Evolutionary conservation across 2,329 filamentous ascomycete species (phyloP).

Genomic region (Penicillium sclerotiorum): DNA sequence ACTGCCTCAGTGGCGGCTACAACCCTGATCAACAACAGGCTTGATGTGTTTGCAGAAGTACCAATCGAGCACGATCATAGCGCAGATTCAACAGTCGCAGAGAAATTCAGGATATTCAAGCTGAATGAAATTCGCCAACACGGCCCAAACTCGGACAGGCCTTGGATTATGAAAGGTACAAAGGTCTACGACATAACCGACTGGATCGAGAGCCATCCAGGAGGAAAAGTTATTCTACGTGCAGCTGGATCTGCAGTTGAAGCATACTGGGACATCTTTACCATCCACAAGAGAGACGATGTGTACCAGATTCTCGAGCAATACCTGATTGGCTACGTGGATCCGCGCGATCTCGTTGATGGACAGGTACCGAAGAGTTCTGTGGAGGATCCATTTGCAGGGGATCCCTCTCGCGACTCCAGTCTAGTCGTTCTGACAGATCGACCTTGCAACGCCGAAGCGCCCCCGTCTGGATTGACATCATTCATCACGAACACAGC

Average conservation of each 20-base stretch:
- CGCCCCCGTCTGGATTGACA: conserved; percentile 53
- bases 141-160: conserved; percentile 49
- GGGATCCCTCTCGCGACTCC: conserved; percentile 45
- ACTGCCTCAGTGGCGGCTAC: no score
- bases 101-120: conserved; percentile 1
- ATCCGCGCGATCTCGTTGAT: conserved; percentile 60
- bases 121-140: conserved; percentile 30
- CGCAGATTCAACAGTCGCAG: background rate
- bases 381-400: conserved; percentile 7
- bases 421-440: conserved; percentile 56
- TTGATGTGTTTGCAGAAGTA: background rate
- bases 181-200: conserved; percentile 73
- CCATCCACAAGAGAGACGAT: conserved; percentile 67
- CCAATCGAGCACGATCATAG: background rate
- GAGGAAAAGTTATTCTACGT: conserved; percentile 68
- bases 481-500: conserved; percentile 59
- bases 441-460: conserved; percentile 65
- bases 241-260: conserved; percentile 68
- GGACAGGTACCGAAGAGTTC: conserved; percentile 55
- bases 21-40: no score
- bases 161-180: conserved; percentile 67
- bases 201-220: conserved; percentile 67
- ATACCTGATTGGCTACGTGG: conserved; percentile 65
- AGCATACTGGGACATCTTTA: conserved; percentile 71
- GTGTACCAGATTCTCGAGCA: conserved; percentile 67